Base-by-base conservation (phyloP, 2,329 filamentous ascomycete genomes). In the Talaromyces amestolkiae region DNA sequence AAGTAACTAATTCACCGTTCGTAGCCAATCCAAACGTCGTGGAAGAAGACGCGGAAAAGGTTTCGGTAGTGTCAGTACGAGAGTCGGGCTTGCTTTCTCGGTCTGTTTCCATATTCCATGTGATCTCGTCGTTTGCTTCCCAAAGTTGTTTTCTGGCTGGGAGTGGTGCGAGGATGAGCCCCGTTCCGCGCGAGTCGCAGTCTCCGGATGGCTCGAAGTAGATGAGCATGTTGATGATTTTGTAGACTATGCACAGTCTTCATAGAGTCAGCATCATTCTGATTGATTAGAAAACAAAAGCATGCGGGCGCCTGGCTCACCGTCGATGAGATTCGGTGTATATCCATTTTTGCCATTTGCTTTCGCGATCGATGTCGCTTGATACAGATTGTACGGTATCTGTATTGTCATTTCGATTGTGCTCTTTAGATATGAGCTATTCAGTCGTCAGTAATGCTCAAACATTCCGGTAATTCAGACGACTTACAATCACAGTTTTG, bases 121-220 rank as follows among this genome's bases (percentile, higher is more conserved):
- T 35, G 3, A 64, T 35, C 66, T 75, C 76, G 63, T 78, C 69
- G 5, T 24, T 56, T 53, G 80, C 79, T 71, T 83, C 80, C 81
- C 80, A 83, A 3, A 83, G 73, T 58, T 76, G 73, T 67, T 78
- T 81, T 62, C 72, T 76, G 1, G 77, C 72, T 2, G 80, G 80
- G 2, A 83, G 71, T n/a, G 79, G 79, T 47, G 80, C 77, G 22
- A 83, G 54, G 7, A 81, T 41, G 3, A 82, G 72, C 43, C 77
- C 75, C 0, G 69, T 56, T 13, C 41, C 8, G 31, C 71, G 73
- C 2, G 77, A 67, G 31, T 73, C 67, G 69, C 81, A 83, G 65
- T 77, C 68, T 1, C 70, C 62, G 1, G 76, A 76, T 22, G 80
- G 79, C 10, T 79, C 76, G 59, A 81, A 80, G 62, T 77, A 79